Conservation (phyloP, 768 basidiomycete genomes). For the Myochromella boudieri region DNA sequence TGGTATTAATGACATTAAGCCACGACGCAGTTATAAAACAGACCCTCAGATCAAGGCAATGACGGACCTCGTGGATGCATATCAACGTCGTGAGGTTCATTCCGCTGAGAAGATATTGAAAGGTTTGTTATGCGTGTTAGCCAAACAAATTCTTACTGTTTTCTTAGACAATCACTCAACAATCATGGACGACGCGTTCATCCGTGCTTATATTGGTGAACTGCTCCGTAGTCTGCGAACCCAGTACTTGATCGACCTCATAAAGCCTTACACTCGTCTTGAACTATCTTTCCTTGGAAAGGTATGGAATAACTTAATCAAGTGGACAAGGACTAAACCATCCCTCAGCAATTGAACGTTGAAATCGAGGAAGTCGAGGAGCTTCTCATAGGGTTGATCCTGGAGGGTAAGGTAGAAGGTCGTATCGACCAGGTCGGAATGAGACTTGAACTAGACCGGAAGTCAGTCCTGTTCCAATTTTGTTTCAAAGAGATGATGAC, state of each 20-base stretch:
- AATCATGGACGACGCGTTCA: constrained; percentile 96
- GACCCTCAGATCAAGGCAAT: constrained; percentile 97
- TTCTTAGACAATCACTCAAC: constrained; percentile 84
- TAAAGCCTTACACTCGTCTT: constrained; percentile 95
- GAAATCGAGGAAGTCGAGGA: constrained; percentile 90
- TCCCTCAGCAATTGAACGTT: constrained; percentile 88
- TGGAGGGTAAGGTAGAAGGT: constrained; percentile 97
- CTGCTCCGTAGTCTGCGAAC: constrained; percentile 91
- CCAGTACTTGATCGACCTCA: constrained; percentile 95
- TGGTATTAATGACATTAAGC: background rate
- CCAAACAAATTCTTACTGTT: background rate
- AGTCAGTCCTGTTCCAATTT: constrained; percentile 57
- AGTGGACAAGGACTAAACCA: background rate
- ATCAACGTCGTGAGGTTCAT: constrained; percentile 95
- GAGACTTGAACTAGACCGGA: constrained; percentile 85
- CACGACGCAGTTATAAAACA: constrained; percentile 73
- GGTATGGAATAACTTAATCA: constrained; percentile 38
- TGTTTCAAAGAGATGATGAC: background rate
- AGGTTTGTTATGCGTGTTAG: constrained; percentile 43
- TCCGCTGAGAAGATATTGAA: constrained; percentile 94
- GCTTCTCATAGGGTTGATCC: constrained; percentile 86
- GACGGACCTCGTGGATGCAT: constrained; percentile 96
- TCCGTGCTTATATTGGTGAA: constrained; percentile 94
- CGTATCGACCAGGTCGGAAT: constrained; percentile 96
- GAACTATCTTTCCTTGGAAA: constrained; percentile 93